Evolutionary conservation across 805 yeast genomes (phyloP).

Genomic region (Wickerhamomyces strasburgensis): DNA sequence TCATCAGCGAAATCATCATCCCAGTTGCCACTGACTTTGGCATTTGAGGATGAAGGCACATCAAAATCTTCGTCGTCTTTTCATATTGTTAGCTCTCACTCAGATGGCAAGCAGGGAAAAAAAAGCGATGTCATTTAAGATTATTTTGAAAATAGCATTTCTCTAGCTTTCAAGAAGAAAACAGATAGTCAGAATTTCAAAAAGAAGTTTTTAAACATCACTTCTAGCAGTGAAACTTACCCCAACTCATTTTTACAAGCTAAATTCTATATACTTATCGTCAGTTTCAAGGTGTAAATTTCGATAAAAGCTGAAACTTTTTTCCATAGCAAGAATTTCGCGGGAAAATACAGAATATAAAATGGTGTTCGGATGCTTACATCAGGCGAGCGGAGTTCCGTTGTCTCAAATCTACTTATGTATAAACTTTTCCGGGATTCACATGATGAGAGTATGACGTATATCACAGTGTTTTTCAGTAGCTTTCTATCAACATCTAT

Average conservation of each 20-base stretch:
- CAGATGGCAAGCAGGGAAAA: too few species aligned
- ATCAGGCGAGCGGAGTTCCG: too few species aligned
- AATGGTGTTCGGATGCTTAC: background rate
- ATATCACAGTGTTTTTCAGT: background rate
- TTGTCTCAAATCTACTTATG: too few species aligned
- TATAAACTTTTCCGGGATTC: too few species aligned
- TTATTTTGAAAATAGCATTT: background rate
- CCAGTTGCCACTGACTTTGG: constrained; percentile 65
- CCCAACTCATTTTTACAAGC: background rate
- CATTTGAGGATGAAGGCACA: constrained; percentile 48
- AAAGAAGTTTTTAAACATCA: too few species aligned
- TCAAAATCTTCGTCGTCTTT: constrained; percentile 87
- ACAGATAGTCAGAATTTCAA: background rate
- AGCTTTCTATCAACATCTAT: background rate
- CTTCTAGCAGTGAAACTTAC: too few species aligned
- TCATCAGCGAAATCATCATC: constrained; percentile 68
- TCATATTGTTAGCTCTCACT: background rate
- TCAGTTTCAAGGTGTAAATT: background rate
- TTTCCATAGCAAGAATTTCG: too few species aligned
- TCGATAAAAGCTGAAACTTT: too few species aligned
- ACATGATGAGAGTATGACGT: too few species aligned
- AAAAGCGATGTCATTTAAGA: too few species aligned
- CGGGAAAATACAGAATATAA: background rate
- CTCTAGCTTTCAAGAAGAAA: background rate
- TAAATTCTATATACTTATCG: background rate